Percentiles rank a stretch among this genome's conserved stretches.
phyloP scores from a whole-genome alignment of 2,329 filamentous ascomycete species.

The Seiridium cupressi region DNA sequence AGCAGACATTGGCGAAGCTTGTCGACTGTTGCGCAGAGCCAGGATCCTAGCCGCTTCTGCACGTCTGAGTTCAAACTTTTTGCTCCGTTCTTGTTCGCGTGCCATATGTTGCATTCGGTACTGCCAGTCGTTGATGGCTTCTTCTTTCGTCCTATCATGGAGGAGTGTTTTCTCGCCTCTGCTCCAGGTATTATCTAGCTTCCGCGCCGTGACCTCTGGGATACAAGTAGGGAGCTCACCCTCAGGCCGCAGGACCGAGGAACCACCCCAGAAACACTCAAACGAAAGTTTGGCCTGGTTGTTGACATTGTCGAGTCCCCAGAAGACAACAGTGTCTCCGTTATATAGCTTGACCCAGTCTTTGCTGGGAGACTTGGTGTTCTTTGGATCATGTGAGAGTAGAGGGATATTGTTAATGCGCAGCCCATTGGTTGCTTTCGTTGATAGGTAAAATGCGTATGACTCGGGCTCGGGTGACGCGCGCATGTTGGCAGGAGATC shows the following conservation, averaged over 20 bases:
- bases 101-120: conserved; percentile 40
- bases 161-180: conserved; percentile 43
- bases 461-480: conserved; percentile 41
- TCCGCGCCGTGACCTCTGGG: conserved; percentile 35
- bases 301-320: conserved; percentile 45
- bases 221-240: conserved; percentile 36
- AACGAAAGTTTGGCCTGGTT: conserved; percentile 46
- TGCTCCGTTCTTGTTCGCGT: conserved; percentile 47
- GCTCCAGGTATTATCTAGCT: conserved; percentile 47
- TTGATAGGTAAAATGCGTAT: conserved; percentile 73
- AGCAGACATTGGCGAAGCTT: conserved; percentile 6
- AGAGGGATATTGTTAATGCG: conserved; percentile 72
- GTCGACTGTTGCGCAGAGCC: conserved; percentile 15
- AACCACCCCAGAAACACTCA: conserved; percentile 56
- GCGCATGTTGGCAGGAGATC: conserved; percentile 32
- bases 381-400: conserved; percentile 51
- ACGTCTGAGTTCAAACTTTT: conserved; percentile 47
- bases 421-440: conserved; percentile 75
- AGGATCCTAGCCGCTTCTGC: conserved; percentile 43
- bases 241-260: conserved; percentile 37
- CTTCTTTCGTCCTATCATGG: conserved; percentile 37
- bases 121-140: conserved; percentile 43
- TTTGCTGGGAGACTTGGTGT: conserved; percentile 52
- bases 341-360: conserved; percentile 70
- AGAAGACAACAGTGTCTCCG: conserved; percentile 76